Conservation (phyloP, 148 eudicot species). For the Cornus controversa region DNA sequence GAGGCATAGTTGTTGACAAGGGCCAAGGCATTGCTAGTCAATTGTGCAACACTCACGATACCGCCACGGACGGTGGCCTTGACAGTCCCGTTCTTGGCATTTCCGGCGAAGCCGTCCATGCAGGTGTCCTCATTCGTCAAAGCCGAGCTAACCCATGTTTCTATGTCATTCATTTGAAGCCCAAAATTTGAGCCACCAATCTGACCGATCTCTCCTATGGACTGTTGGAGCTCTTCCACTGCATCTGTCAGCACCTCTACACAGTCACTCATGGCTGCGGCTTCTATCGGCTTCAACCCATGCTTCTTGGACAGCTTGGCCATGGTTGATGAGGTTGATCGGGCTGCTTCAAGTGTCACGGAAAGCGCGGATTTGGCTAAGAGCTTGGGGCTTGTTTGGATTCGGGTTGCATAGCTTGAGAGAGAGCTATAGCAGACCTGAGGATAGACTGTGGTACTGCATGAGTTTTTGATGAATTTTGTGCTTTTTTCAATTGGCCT, state of each 20-base stretch:
- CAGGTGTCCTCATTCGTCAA: conserved; percentile 37
- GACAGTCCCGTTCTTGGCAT: conserved; percentile 21
- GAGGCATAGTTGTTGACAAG: conserved; percentile 26
- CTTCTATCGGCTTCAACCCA: conserved; percentile 22
- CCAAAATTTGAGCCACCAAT: neutral
- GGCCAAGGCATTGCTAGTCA: conserved; percentile 43
- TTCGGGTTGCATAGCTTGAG: conserved; percentile 16
- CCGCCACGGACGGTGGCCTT: conserved; percentile 21
- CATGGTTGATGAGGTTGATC: conserved; percentile 11
- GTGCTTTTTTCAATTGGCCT: neutral
- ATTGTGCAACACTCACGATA: conserved; percentile 24
- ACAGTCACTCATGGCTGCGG: conserved; percentile 35
- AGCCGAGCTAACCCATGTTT: conserved; percentile 46
- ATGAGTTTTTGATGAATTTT: conserved; percentile 23
- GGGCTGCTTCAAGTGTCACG: conserved; percentile 22
- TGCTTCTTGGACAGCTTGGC: conserved; percentile 11
- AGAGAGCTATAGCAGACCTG: conserved; percentile 30
- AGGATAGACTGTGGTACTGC: conserved; percentile 32
- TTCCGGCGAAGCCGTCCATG: conserved; percentile 29
- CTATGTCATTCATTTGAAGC: conserved; percentile 22
- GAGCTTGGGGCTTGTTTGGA: conserved; percentile 26
- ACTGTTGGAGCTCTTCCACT: conserved; percentile 21
- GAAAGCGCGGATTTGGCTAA: conserved; percentile 29
- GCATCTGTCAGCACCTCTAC: conserved; percentile 22
- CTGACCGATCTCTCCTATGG: conserved; percentile 18